A percentile compares a stretch with the other conserved stretches of the same genome.
These are phyloP conservation scores for Aureoboletus auriporus DNA, from an alignment of 768 basidiomycete genomes.

Conservation along the genomic window DNA sequence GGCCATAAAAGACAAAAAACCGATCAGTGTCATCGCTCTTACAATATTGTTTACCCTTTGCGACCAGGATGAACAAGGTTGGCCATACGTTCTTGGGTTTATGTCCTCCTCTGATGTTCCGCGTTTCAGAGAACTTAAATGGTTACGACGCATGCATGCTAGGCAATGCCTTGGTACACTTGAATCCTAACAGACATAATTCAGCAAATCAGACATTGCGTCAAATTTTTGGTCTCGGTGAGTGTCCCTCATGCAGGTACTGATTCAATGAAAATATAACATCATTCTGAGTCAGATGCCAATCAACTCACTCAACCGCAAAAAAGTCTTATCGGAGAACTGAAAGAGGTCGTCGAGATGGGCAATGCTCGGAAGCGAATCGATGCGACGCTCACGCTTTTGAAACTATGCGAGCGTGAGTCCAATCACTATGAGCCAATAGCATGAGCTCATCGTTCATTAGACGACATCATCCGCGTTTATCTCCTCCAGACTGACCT, in stretches of 20 bases:
- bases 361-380: constrained; percentile 12
- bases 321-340: constrained; percentile 7
- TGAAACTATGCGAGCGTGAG: constrained; percentile 19
- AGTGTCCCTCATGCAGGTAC: background rate
- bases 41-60: constrained; percentile 14
- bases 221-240: constrained; percentile 15
- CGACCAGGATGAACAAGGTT: background rate
- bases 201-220: constrained; percentile 1
- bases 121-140: too few species aligned
- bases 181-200: background rate
- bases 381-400: constrained; percentile 17
- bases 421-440: background rate
- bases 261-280: background rate
- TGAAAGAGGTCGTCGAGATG: constrained; percentile 1
- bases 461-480: constrained; percentile 6
- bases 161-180: constrained; percentile 5
- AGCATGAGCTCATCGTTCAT: background rate
- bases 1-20: constrained; percentile 2
- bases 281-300: too few species aligned
- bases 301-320: background rate
- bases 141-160: too few species aligned
- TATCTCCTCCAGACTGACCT: constrained; percentile 7
- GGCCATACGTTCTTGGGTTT: too few species aligned
- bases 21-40: constrained; percentile 16
- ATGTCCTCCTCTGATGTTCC: too few species aligned